A percentile compares a stretch with the other conserved stretches of the same genome.
Conservation (phyloP, 78 protist species). For the Dictyostelium citrinum region DNA sequence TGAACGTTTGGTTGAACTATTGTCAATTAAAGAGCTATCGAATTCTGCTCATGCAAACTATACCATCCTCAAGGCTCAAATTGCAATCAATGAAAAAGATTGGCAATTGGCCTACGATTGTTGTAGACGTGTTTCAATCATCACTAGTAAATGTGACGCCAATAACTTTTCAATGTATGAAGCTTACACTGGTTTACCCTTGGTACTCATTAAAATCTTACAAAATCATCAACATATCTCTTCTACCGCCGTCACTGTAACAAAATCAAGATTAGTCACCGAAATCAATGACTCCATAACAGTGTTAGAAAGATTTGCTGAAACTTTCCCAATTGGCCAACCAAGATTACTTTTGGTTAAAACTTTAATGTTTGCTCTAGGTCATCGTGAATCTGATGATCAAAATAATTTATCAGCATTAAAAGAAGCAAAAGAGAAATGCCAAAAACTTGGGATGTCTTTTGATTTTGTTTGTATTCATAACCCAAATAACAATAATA, state of each 20-base stretch:
- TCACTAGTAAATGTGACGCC: conserved; percentile 2
- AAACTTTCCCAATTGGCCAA: conserved; percentile 44
- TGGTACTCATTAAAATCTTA: not conserved
- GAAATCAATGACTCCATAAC: conserved; percentile 16
- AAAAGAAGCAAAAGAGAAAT: conserved; percentile 43
- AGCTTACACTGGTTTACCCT: conserved; percentile 22
- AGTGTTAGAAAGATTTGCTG: conserved; percentile 17
- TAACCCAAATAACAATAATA: not conserved
- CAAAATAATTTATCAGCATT: not conserved
- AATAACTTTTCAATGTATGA: conserved; percentile 52
- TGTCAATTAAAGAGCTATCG: conserved; percentile 2
- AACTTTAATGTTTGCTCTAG: not conserved
- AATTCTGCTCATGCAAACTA: not conserved
- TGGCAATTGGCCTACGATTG: not conserved
- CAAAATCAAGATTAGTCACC: not conserved
- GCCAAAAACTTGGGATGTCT: conserved; percentile 6
- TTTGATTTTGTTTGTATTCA: conserved; percentile 28
- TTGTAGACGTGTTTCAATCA: not conserved
- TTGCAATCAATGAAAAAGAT: not conserved
- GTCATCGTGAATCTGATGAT: not conserved
- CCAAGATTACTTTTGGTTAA: conserved; percentile 27
- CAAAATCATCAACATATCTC: not conserved
- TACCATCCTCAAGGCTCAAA: not conserved
- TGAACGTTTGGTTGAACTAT: not conserved
- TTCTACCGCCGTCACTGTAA: not conserved